Percentiles rank a stretch among this genome's conserved stretches.
Conservation (phyloP, 768 basidiomycete genomes). For the Strobilomyces echinocephalus region DNA sequence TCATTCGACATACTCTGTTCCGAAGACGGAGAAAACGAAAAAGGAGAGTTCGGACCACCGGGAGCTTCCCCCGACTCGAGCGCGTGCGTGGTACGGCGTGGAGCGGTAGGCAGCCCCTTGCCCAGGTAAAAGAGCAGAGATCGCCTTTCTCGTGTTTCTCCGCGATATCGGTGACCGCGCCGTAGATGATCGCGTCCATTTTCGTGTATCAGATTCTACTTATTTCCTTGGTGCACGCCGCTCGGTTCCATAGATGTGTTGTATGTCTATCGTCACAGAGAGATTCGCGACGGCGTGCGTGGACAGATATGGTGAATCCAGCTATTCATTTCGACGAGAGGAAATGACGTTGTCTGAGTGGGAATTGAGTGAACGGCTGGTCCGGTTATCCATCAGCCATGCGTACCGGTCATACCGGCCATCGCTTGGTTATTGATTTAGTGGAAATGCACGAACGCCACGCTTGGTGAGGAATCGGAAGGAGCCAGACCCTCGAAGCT, state of each 20-base stretch:
- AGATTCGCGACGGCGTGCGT: conserved; percentile 6
- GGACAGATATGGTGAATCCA: conserved; percentile 9
- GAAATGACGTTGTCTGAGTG: not conserved
- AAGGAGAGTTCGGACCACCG: conserved; percentile 2
- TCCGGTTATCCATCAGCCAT: not conserved
- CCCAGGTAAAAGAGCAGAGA: not conserved
- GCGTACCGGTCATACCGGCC: conserved; percentile 7
- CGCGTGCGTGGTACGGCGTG: not conserved
- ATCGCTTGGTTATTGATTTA: conserved; percentile 1
- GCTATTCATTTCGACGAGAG: not conserved
- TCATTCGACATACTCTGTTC: conserved; percentile 38
- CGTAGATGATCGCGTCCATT: not conserved
- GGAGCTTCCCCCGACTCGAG: not conserved
- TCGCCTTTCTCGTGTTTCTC: conserved; percentile 6
- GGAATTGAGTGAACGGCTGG: not conserved
- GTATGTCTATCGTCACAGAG: not conserved
- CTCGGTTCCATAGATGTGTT: not conserved
- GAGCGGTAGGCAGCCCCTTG: not conserved
- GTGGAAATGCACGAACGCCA: conserved; percentile 4
- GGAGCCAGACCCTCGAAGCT: not conserved
- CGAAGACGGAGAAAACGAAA: not conserved
- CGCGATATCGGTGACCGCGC: not conserved
- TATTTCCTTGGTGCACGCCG: not conserved
- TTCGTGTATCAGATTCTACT: not conserved
- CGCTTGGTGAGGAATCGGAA: not conserved